Conservation (phyloP, 805 yeast species). For the Hanseniaspora valbyensis region DNA sequence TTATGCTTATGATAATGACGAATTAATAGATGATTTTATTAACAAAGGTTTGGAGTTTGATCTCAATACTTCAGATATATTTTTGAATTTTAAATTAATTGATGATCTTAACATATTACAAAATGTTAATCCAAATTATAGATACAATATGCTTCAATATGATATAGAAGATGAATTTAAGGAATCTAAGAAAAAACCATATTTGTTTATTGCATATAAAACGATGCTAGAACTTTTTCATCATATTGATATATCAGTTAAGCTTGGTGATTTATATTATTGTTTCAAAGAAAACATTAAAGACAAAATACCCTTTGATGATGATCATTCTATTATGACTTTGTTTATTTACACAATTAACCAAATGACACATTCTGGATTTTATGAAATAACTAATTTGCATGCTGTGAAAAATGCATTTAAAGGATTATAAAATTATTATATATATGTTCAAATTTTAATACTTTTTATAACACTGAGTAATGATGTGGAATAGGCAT, state of each 20-base stretch:
- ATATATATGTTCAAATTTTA: no score
- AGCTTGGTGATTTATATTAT: conserved; percentile 2
- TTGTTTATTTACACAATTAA: conserved; percentile 5
- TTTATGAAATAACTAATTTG: conserved; percentile 1
- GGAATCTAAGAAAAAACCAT: neutral
- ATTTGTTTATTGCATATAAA: neutral
- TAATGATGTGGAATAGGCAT: no score
- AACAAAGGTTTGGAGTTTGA: neutral
- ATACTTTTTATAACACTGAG: no score
- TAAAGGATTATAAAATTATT: conserved; percentile 6
- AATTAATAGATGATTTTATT: neutral
- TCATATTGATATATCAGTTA: conserved; percentile 7
- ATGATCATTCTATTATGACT: neutral
- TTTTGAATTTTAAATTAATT: neutral
- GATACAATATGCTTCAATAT: neutral
- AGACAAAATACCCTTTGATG: neutral
- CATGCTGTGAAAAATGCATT: neutral
- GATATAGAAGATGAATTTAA: neutral
- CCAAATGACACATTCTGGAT: conserved; percentile 2
- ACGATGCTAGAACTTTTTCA: neutral
- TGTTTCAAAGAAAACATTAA: conserved; percentile 3
- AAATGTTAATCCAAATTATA: neutral
- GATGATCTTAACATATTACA: neutral
- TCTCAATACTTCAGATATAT: neutral
- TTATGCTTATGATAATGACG: neutral